Base-by-base conservation (phyloP, 1,284 basidiomycete genomes). In the Cerioporus squamosus region DNA sequence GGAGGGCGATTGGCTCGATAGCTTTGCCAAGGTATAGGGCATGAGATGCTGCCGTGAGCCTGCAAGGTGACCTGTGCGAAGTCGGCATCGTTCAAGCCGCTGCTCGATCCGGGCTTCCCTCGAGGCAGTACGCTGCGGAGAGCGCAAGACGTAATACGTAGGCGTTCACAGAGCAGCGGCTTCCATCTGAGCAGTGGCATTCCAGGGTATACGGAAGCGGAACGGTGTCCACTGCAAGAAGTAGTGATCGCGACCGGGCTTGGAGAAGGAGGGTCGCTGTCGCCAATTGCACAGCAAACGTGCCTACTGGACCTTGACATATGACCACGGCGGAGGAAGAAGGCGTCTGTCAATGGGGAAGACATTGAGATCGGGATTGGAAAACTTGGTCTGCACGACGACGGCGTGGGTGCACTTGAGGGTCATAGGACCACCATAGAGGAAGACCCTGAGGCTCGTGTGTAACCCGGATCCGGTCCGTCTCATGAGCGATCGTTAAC, bases 381-480 rank as follows among this genome's bases (percentile, higher is more conserved):
- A 22, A 26, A 15, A 40, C 39, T 42, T 33, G 48, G 26, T 49
- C 22, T 51, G 53, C 17, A 47, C 48, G 33, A 53, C 45, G 53
- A 43, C 50, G 42, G 55, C 47, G 47, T 43, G 51, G 40, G 47
- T 56, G 45, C 33, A 31, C 10, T 26, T 5, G 43, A n/a, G 36
- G 52, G 58, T 57, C 58, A 63, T 40, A 50, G 40, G 58, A 57
- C 39, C 49, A 29, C 26, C 51, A 31, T 44, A 46, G 42, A 42
- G 48, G 33, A 26, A 44, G 48, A 45, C 42, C 60, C 50, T 62
- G 57, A 40, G 60, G 56, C 49, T 29, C 33, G 31, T 45, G 24
- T 55, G n/a, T 44, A 33, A 46, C 26, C 36, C 54, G 49, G 50
- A 51, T 43, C 40, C 45, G 33, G 33, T 36, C 33, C 12, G 33